Percentiles rank a stretch among this genome's conserved stretches.
Evolutionary conservation across 495 filamentous ascomycete genomes (phyloP).

Genomic region (Parmelia sp.): DNA sequence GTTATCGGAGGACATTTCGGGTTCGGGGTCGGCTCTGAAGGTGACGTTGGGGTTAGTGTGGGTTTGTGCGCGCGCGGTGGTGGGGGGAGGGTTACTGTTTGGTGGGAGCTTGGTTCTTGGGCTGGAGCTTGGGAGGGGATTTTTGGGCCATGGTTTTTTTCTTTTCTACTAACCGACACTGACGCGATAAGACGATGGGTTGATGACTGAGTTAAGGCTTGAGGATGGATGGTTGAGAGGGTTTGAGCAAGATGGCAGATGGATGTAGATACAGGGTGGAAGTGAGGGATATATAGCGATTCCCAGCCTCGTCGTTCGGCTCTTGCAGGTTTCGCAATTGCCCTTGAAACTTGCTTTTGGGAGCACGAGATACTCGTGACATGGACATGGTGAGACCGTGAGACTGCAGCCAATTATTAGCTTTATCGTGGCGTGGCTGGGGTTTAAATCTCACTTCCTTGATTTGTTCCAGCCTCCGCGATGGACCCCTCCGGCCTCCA

Average conservation of each 20-base stretch:
- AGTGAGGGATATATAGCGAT: slow-evolving; percentile 1
- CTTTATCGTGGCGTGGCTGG: neutral
- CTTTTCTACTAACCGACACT: slow-evolving; percentile 2
- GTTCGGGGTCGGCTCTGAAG: slow-evolving; percentile 13
- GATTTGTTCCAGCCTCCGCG: neutral
- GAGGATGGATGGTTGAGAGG: neutral
- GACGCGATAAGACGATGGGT: neutral
- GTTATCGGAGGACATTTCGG: slow-evolving; percentile 22
- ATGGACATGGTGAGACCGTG: no score
- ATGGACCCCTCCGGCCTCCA: neutral
- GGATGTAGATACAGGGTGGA: neutral
- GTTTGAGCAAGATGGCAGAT: neutral
- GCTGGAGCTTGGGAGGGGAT: slow-evolving; percentile 19
- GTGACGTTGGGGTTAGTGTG: slow-evolving; percentile 12
- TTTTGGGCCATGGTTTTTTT: slow-evolving; percentile 17
- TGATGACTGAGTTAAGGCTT: neutral
- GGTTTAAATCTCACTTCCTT: neutral
- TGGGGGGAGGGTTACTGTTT: slow-evolving; percentile 16
- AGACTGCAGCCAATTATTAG: no score
- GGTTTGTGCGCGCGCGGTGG: slow-evolving; percentile 2
- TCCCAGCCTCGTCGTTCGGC: neutral
- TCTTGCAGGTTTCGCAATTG: neutral
- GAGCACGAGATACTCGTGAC: neutral
- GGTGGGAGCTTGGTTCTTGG: slow-evolving; percentile 22
- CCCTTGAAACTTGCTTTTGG: neutral